Base-by-base conservation (phyloP, 352 stramenopile genomes). In the Globisporangium paddicum region DNA sequence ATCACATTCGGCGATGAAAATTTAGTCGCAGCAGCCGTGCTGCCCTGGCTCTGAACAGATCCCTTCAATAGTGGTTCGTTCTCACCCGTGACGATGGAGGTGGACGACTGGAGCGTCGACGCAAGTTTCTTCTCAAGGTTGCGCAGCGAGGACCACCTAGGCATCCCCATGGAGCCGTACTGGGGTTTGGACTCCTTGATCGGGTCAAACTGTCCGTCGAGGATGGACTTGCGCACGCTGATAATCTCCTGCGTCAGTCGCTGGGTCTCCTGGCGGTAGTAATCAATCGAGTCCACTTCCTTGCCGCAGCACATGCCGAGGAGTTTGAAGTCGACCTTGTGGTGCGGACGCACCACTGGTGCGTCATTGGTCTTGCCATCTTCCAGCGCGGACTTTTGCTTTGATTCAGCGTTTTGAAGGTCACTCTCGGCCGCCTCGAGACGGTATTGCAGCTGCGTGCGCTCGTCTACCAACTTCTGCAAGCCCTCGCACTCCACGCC, bases 401-500 rank as follows among this genome's bases (percentile, higher is more conserved):
- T 67, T 40, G 38, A 42, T 59, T 69, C 58, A 2, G 46, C 45
- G 18, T 72, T 64, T 3, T 67, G 50, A n/a, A 89, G 71, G 34
- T 85, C 68, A 19, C 74, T 61, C 41, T 79, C 67, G 4, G 73
- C 74, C 45, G 66, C 67, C 50, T 90, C 86, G 8, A 90, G 64
- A 3, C 70, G 64, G 42, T 79, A 78, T 28, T 77, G 69, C 28
- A 88, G 57, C 35, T 73, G 61, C 32, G 78, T 64, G 14, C 83
- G 77, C 51, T 86, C 63, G 18, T 77, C 66, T 4, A 93, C 58
- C 7, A 89, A 49, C 26, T 77, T 62, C 54, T 93, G 79, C 3
- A 93, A 60, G 8, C 71, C 64, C 7, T 62, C 56, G 52, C 78
- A 91, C 63, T 93, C 83, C 14, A 91, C 77, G 11, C 68, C 79